Base-by-base conservation (phyloP, 2,329 filamentous ascomycete species). In the Magnaporthiopsis incrustans region DNA sequence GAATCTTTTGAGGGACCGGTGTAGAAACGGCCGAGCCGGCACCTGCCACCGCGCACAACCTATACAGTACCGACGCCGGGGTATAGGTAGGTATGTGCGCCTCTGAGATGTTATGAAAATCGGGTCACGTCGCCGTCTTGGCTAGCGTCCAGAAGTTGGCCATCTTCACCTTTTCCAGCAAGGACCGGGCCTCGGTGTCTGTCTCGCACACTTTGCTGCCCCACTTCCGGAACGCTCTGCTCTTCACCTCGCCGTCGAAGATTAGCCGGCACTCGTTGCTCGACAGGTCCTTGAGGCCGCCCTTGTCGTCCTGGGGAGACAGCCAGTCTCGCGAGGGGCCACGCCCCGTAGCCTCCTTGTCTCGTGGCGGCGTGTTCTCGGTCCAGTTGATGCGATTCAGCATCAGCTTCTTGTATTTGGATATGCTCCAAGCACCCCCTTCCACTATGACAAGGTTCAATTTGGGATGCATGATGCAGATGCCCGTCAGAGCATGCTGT, bases 61-160 rank as follows among this genome's bases (percentile, higher is more conserved):
- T 25, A 22, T 18, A 53, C 44, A 6, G 5, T 22, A 53, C 44
- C 44, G 14, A 15, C 6, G 15, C 4, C 38, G 6, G 38, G 6
- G 6, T n/a, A 18, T 11, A 25, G 22, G 18, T n/a, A 22, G 44
- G 44, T 14, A 11, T n/a, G 44, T 12, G 11, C 4, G 18, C 15
- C 11, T 27, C 11, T 30, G 30, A 30, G 30, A 30, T 30, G 12
- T 30, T n/a, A 14, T 30, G 15, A 14, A 26, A 8, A 26, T 1
- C 25, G 26, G 7, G 12, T 61, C 60, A 61, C 56, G 60, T 14
- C 22, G 26, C 35, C 30, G 60, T 91, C 81, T 96, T 96, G 0
- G 93, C 94, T 69, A 95, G 77, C 12, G 89, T 89, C 95, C 95
- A 99, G 72, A 99, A 94, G 71, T 89, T 96, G 70, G 98, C 94